phyloP scores from a whole-genome alignment of 371 early-diverging fungal species.

The Mortierella sp. region DNA sequence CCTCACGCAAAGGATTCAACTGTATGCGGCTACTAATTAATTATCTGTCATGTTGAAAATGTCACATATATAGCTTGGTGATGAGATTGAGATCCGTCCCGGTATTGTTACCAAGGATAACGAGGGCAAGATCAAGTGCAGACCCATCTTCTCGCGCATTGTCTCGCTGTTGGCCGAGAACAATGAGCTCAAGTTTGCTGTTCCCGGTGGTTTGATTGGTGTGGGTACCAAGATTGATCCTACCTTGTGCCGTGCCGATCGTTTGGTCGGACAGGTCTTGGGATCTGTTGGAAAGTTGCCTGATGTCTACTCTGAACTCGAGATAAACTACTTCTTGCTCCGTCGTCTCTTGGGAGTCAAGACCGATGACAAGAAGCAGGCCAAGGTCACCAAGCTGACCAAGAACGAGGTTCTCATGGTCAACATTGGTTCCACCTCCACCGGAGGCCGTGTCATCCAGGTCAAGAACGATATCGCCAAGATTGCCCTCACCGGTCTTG shows the following conservation, averaged over 20 bases:
- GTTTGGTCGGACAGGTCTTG: slow-evolving; percentile 99
- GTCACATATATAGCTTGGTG: slow-evolving; percentile 76
- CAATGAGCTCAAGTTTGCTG: slow-evolving; percentile 97
- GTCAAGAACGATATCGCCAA: slow-evolving; percentile 96
- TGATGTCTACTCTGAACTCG: slow-evolving; percentile 95
- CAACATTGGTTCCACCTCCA: slow-evolving; percentile 99
- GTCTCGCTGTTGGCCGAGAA: slow-evolving; percentile 95
- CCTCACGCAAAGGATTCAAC: background rate
- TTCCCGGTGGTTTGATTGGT: slow-evolving; percentile 99
- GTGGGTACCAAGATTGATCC: slow-evolving; percentile 99
- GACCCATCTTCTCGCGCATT: slow-evolving; percentile 96
- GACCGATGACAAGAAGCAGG: slow-evolving; percentile 97
- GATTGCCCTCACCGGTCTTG: slow-evolving; percentile 95
- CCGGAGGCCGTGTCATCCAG: slow-evolving; percentile 96
- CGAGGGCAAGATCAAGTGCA: slow-evolving; percentile 90
- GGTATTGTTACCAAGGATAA: slow-evolving; percentile 96
- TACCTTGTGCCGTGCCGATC: slow-evolving; percentile 98
- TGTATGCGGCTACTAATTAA: background rate
- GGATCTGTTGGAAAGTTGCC: slow-evolving; percentile 98
- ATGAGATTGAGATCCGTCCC: slow-evolving; percentile 99
- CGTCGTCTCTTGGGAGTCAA: slow-evolving; percentile 97
- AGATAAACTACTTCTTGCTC: slow-evolving; percentile 98
- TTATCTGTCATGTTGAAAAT: background rate
- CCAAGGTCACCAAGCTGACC: slow-evolving; percentile 93
- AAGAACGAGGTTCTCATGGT: slow-evolving; percentile 98